A percentile compares a stretch with the other conserved stretches of the same genome.
Evolutionary conservation across 139 green algal genomes (phyloP).

Genomic region (Coelastrella sp.): DNA sequence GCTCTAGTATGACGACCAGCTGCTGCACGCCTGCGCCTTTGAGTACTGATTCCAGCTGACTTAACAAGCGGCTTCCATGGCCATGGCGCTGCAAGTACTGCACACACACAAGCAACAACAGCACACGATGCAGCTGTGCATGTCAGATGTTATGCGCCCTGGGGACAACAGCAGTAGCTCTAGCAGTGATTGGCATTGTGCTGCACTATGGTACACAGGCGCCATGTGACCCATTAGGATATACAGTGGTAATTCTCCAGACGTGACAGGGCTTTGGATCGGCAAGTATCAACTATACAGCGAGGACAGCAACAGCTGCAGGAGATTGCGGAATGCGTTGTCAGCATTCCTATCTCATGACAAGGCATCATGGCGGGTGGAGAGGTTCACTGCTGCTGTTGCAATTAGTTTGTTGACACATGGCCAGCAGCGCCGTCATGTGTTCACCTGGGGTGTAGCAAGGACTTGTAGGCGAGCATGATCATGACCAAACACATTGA

Average conservation of each 20-base stretch:
- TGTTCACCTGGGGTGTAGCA: conserved; percentile 20
- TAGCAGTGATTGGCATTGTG: background rate
- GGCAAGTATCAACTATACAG: no score
- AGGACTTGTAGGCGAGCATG: conserved; percentile 44
- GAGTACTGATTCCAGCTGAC: conserved; percentile 31
- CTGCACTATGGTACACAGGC: background rate
- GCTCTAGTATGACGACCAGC: conserved; percentile 40
- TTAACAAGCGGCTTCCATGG: conserved; percentile 16
- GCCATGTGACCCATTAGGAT: conserved; percentile 36
- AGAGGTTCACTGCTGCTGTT: background rate
- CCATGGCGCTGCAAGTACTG: conserved; percentile 14
- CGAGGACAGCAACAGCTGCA: no score
- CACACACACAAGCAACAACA: background rate
- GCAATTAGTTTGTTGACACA: background rate
- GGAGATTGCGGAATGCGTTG: no score
- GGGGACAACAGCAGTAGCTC: background rate
- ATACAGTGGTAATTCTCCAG: no score
- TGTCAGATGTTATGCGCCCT: background rate
- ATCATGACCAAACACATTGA: conserved; percentile 36
- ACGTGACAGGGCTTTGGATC: no score
- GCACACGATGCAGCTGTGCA: background rate
- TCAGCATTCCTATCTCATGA: no score
- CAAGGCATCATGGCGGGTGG: background rate
- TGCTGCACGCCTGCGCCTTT: conserved; percentile 18
- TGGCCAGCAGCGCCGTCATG: background rate